A percentile compares a stretch with the other conserved stretches of the same genome.
phyloP scores from a whole-genome alignment of 768 basidiomycete genomes.

The Boletus vermiculosoides region DNA sequence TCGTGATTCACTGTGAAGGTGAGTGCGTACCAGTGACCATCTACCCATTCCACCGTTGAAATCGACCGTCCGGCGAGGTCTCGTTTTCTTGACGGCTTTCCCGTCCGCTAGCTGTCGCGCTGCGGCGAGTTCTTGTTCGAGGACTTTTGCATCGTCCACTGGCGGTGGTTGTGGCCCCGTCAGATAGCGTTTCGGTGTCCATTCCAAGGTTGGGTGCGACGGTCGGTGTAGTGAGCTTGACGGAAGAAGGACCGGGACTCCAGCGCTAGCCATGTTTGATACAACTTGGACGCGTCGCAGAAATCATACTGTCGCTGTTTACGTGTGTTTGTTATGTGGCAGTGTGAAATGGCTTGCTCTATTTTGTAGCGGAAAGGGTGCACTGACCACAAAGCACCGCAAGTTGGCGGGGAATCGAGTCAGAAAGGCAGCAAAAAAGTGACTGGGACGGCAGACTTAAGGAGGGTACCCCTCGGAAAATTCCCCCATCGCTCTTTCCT shows the following conservation, averaged over 20 bases:
- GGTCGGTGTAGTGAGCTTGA: conserved; percentile 37
- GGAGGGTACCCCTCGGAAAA: background rate
- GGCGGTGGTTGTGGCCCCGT: conserved; percentile 74
- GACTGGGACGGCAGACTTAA: conserved; percentile 15
- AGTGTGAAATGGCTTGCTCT: background rate
- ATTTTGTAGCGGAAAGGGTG: background rate
- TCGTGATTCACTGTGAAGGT: too few relatives aligned
- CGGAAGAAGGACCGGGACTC: conserved; percentile 58
- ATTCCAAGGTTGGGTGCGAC: conserved; percentile 52
- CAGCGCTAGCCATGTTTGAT: conserved; percentile 15
- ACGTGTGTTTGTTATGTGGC: conserved; percentile 20
- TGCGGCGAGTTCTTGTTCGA: conserved; percentile 78
- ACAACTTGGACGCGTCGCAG: background rate
- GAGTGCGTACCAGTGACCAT: conserved; percentile 73
- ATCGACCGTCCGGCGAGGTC: conserved; percentile 92
- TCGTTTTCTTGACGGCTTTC: conserved; percentile 83
- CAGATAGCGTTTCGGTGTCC: conserved; percentile 72
- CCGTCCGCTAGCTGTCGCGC: conserved; percentile 74
- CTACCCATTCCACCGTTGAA: conserved; percentile 87
- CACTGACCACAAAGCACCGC: conserved; percentile 33
- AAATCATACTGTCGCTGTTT: background rate
- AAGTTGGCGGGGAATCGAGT: conserved; percentile 15
- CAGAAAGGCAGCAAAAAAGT: conserved; percentile 8
- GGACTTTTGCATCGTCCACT: conserved; percentile 68
- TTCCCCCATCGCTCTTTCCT: conserved; percentile 13